These are phyloP conservation scores for Podospora anserina DNA, from an alignment of 495 filamentous ascomycete species.

Conservation along the genomic window DNA sequence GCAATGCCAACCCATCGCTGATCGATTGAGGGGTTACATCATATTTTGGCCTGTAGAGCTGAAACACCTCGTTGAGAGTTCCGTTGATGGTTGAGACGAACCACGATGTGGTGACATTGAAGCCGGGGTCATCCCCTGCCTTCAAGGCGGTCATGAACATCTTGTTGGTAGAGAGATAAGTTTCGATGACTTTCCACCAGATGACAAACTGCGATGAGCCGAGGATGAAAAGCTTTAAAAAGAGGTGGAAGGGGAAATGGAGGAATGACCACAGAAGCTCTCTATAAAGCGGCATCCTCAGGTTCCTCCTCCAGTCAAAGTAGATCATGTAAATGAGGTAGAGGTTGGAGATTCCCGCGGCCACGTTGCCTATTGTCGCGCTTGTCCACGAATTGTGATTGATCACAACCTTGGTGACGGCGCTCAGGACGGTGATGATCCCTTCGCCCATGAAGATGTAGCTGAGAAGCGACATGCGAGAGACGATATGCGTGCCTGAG, in stretches of 20 bases:
- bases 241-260: constrained; percentile 16
- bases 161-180: constrained; percentile 5
- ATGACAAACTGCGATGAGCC: constrained; percentile 9
- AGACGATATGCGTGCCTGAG: constrained; percentile 60
- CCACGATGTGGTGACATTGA: constrained; percentile 1
- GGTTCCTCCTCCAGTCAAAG: constrained; percentile 12
- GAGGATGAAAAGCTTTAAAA: constrained; percentile 8
- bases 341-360: background rate
- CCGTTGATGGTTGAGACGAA: constrained; percentile 12
- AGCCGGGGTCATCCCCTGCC: background rate
- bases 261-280: constrained; percentile 9
- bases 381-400: constrained; percentile 28
- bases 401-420: constrained; percentile 29
- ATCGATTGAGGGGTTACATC: constrained; percentile 18
- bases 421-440: constrained; percentile 35
- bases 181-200: constrained; percentile 15
- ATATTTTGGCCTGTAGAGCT: constrained; percentile 27
- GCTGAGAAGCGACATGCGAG: constrained; percentile 63
- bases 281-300: background rate
- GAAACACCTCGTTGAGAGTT: constrained; percentile 25
- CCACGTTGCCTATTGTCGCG: constrained; percentile 9
- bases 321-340: constrained; percentile 18
- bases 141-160: background rate
- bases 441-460: constrained; percentile 69
- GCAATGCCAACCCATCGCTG: constrained; percentile 21